Evolutionary conservation across 2,329 filamentous ascomycete species (phyloP), one percentile per base, ranked within the genome.

Genomic region (Aspergillus sojae): DNA sequence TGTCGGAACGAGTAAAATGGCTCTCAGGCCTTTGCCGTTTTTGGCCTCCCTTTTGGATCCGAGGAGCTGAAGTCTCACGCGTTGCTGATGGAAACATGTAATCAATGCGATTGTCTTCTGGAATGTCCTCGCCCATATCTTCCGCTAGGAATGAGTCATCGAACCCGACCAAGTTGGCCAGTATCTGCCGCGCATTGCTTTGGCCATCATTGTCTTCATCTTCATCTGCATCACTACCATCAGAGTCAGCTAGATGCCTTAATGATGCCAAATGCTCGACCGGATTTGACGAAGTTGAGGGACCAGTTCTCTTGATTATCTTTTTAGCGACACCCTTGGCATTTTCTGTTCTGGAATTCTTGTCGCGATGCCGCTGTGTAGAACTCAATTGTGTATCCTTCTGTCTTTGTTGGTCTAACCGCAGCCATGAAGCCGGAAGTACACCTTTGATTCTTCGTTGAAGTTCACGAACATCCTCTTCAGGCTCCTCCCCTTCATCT

Each of bases 351-450:
- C 71, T 68, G 19, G 62, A 58, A 28, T 62, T 52, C 57, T 57
- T 62, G n/a, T 74, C 70, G n/a, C 68, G 67, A 45, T 67, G 68
- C 39, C 62, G 61, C 21, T 71, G 69, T 2, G 59, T 65, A 21
- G 57, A 55, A 60, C 59, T 69, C 50, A 57, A 28, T 14, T 64
- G 66, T 64, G 60, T 69, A 32, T 68, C 69, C 63, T 64, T 69
- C n/a, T 74, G 74, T 41, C 73, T 72, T 62, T 77, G 75, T 55
- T 74, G 72, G 65, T 82, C 75, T 55, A 83, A 71, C 58, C 79
- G 75, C 28, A 80, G 65, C 78, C 80, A 83, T 28, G 82, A 84
- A 6, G 82, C 82, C 21, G 82, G 82, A 28, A 84, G 73, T 28
- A 84, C 82, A 30, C 82, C 82, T 63, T 79, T 79, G 14, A 82